phyloP scores from a whole-genome alignment of 352 stramenopile genomes.

The Globisporangium perplexum region DNA sequence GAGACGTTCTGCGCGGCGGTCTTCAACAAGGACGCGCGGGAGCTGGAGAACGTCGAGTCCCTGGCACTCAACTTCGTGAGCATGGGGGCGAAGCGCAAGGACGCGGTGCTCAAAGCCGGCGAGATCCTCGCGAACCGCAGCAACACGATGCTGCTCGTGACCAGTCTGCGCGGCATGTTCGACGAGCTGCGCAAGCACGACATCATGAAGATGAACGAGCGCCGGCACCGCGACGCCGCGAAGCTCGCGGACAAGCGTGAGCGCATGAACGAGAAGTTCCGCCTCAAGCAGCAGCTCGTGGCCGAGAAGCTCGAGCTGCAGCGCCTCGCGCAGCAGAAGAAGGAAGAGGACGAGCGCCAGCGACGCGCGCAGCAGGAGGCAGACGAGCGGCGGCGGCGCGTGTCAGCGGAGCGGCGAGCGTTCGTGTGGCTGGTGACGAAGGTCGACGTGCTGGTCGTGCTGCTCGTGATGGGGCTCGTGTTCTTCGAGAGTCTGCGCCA shows the following conservation, averaged over 20 bases:
- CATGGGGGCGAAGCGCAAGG: conserved; percentile 52
- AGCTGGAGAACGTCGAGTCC: conserved; percentile 53
- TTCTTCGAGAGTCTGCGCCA: conserved; percentile 72
- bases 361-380: conserved; percentile 23
- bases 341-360: conserved; percentile 36
- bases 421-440: conserved; percentile 71
- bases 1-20: conserved; percentile 59
- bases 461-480: conserved; percentile 68
- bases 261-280: conserved; percentile 58
- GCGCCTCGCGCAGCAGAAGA: conserved; percentile 39
- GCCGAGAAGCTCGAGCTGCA: conserved; percentile 58
- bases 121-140: conserved; percentile 74
- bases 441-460: conserved; percentile 60
- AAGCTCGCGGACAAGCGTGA: conserved; percentile 60
- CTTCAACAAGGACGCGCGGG: conserved; percentile 50
- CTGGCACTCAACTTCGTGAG: conserved; percentile 58
- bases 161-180: conserved; percentile 58
- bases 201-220: conserved; percentile 74
- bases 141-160: conserved; percentile 75
- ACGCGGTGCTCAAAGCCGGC: conserved; percentile 67
- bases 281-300: conserved; percentile 56
- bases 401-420: conserved; percentile 22
- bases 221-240: conserved; percentile 41
- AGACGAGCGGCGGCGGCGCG: conserved; percentile 28
- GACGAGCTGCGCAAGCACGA: conserved; percentile 68